A percentile compares a stretch with the other conserved stretches of the same genome.
These are phyloP conservation scores for Phalaenopsis aphrodite DNA, from an alignment of 106 monocot species.

Conservation along the genomic window DNA sequence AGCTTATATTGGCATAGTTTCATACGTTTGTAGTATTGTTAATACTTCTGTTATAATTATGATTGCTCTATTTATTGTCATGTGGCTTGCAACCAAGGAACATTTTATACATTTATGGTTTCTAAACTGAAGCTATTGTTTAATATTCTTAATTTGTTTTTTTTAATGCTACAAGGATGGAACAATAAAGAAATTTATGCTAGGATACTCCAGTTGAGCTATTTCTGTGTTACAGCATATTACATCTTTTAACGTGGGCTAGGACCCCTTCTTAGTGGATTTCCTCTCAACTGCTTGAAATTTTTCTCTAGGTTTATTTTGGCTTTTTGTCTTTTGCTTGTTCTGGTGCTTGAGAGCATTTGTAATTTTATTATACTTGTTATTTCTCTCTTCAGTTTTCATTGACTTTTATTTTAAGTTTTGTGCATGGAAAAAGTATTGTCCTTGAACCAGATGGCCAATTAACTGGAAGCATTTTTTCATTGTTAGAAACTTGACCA, in stretches of 20 bases:
- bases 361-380: not conserved
- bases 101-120: not conserved
- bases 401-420: not conserved
- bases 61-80: not conserved
- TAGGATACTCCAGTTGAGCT: not conserved
- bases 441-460: not conserved
- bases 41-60: not conserved
- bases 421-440: not conserved
- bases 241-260: not conserved
- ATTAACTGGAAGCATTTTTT: not conserved
- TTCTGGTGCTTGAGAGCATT: not conserved
- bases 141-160: not conserved
- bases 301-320: not conserved
- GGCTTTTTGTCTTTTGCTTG: not conserved
- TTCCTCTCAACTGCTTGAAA: not conserved
- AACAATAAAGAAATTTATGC: not conserved
- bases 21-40: not conserved
- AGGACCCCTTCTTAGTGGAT: not conserved
- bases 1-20: slow-evolving; percentile 1
- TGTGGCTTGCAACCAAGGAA: not conserved
- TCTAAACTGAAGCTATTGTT: not conserved
- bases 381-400: too few species aligned
- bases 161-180: not conserved
- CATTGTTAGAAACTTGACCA: not conserved
- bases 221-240: not conserved